Conservation (phyloP, 371 early-diverging fungal species). For the Lichtheimia ramosa region DNA sequence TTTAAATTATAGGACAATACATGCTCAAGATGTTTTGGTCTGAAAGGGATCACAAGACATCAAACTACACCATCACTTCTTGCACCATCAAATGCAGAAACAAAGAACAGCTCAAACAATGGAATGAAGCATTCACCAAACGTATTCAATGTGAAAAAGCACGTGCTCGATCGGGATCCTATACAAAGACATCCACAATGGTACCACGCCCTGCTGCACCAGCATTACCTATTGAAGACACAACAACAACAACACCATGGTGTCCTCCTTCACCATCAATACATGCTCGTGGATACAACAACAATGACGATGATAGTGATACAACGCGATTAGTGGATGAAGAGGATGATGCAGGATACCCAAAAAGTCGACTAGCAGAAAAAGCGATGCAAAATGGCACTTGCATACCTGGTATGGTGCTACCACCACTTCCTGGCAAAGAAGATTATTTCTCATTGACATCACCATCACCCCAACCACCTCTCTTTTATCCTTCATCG, state of each 20-base stretch:
- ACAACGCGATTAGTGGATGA: too few relatives aligned
- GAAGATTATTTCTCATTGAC: constrained; percentile 6
- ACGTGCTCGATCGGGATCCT: background rate
- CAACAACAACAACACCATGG: too few relatives aligned
- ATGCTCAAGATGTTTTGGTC: constrained; percentile 36
- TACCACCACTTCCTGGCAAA: constrained; percentile 51
- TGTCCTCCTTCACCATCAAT: too few relatives aligned
- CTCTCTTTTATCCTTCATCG: constrained; percentile 54
- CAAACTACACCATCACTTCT: constrained; percentile 56
- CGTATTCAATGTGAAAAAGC: constrained; percentile 35
- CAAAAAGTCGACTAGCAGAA: too few relatives aligned
- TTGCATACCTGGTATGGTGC: constrained; percentile 31
- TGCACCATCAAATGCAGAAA: constrained; percentile 80
- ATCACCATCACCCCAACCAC: constrained; percentile 31
- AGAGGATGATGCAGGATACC: too few relatives aligned
- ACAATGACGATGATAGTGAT: too few relatives aligned
- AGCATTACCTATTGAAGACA: too few relatives aligned
- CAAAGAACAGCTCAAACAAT: constrained; percentile 86
- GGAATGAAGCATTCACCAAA: constrained; percentile 73
- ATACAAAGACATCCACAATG: too few relatives aligned
- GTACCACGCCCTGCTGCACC: too few relatives aligned
- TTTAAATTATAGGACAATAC: constrained; percentile 21
- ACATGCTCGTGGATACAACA: too few relatives aligned
- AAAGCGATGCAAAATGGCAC: too few relatives aligned
- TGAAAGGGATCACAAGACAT: constrained; percentile 43